These are phyloP conservation scores for Aureobasidium melanogenum DNA, from an alignment of 2,329 filamentous ascomycete species.

Conservation along the genomic window DNA sequence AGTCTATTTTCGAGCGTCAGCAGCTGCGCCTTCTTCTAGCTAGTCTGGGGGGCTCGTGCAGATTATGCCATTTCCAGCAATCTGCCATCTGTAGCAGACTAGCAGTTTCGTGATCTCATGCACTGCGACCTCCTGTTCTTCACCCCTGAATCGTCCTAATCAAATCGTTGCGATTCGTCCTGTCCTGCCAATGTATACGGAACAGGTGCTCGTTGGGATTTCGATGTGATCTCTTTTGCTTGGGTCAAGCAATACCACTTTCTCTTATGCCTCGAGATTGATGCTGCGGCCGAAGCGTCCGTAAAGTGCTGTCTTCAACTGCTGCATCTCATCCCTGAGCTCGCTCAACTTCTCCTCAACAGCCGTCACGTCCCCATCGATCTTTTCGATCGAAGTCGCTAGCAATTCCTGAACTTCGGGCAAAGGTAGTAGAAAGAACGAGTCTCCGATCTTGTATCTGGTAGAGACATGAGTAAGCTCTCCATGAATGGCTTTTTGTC, in stretches of 20 bases:
- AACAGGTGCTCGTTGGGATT: not conserved
- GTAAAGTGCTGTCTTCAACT: conserved; percentile 86
- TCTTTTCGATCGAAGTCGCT: conserved; percentile 56
- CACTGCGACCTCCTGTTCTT: not conserved
- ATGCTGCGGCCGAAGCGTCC: conserved; percentile 93
- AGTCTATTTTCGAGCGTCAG: not conserved
- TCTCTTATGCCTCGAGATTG: conserved; percentile 74
- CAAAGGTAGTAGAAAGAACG: conserved; percentile 81
- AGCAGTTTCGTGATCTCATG: not conserved
- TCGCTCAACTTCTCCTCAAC: conserved; percentile 69
- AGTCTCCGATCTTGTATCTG: conserved; percentile 95
- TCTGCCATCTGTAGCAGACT: not conserved
- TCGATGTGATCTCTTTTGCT: not conserved
- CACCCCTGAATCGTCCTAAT: not conserved
- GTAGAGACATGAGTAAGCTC: not conserved
- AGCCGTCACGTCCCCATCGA: conserved; percentile 66
- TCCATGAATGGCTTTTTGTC: not conserved
- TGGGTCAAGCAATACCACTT: not conserved
- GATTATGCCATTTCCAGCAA: not conserved
- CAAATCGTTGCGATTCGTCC: not conserved
- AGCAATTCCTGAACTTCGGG: conserved; percentile 83
- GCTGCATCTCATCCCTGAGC: conserved; percentile 77
- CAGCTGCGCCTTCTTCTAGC: not conserved
- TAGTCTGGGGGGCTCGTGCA: not conserved
- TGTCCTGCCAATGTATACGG: not conserved